Conservation (phyloP, 1,284 basidiomycete genomes). For the Trametes polyzona region DNA sequence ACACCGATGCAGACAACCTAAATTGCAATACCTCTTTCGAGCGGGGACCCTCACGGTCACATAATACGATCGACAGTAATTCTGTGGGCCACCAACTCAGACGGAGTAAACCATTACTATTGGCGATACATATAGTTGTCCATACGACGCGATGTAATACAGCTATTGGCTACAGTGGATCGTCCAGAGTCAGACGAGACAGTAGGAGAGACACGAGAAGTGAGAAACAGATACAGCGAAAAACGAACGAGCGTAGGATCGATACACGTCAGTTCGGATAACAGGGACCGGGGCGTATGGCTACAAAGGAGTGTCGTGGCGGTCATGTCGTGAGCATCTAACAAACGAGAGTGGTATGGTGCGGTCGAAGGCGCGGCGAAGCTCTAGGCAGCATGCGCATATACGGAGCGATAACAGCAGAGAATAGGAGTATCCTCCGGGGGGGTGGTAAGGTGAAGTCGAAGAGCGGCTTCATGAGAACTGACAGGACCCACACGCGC, state of each 20-base stretch:
- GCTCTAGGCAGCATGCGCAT: neutral
- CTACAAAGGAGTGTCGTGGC: conserved; percentile 15
- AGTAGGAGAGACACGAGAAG: neutral
- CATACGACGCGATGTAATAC: too few species aligned
- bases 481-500: conserved; percentile 34
- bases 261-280: neutral
- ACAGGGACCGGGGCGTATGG: neutral
- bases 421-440: neutral
- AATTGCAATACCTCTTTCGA: too few species aligned
- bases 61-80: too few species aligned
- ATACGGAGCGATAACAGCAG: neutral
- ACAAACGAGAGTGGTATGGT: conserved; percentile 5
- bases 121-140: too few species aligned
- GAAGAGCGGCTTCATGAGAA: too few species aligned
- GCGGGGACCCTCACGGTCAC: too few species aligned
- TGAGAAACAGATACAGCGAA: neutral
- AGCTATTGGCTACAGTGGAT: conserved; percentile 1
- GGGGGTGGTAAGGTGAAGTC: neutral
- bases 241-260: neutral
- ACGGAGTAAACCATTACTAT: too few species aligned
- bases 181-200: too few species aligned
- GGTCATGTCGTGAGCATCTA: conserved; percentile 3
- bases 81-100: too few species aligned
- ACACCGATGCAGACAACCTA: too few species aligned
- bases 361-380: neutral